A percentile compares a stretch with the other conserved stretches of the same genome.
Evolutionary conservation across 176 grass and related monocot species (phyloP).

Genomic region (Carex littledalei): DNA sequence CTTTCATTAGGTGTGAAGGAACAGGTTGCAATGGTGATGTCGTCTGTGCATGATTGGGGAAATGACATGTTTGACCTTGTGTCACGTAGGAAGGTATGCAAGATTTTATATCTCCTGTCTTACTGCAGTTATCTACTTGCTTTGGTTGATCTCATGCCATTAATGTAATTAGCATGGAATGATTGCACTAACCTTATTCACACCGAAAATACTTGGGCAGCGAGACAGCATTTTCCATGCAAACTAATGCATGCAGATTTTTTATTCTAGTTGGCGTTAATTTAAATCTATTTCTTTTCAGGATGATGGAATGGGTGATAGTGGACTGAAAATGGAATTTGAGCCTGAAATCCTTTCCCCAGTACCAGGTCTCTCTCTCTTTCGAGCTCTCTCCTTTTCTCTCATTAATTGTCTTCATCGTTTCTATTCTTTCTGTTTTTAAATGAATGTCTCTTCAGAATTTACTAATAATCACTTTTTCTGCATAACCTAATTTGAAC

Average conservation of each 20-base stretch:
- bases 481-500: not conserved
- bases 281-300: constrained; percentile 1
- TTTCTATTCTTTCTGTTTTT: not conserved
- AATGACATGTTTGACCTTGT: constrained; percentile 19
- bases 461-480: not conserved
- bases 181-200: not conserved
- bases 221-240: not conserved
- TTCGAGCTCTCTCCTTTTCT: not conserved
- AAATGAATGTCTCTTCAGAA: not conserved
- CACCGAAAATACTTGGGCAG: not conserved
- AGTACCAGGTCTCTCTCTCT: not conserved
- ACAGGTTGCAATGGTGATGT: constrained; percentile 11
- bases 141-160: not conserved
- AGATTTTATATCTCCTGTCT: not conserved
- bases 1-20: constrained; percentile 13
- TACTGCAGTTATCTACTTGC: not conserved
- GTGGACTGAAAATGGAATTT: constrained; percentile 13
- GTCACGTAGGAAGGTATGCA: constrained; percentile 7
- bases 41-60: not conserved
- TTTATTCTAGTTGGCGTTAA: not conserved
- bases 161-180: not conserved
- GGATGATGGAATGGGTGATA: constrained; percentile 9
- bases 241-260: not conserved
- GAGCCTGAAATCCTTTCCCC: constrained; percentile 7
- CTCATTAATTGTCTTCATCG: not conserved